Percentiles rank a stretch among this genome's conserved stretches.
Evolutionary conservation across 192 early-diverging fungal species (phyloP).

Genomic region (Podila epicladia): DNA sequence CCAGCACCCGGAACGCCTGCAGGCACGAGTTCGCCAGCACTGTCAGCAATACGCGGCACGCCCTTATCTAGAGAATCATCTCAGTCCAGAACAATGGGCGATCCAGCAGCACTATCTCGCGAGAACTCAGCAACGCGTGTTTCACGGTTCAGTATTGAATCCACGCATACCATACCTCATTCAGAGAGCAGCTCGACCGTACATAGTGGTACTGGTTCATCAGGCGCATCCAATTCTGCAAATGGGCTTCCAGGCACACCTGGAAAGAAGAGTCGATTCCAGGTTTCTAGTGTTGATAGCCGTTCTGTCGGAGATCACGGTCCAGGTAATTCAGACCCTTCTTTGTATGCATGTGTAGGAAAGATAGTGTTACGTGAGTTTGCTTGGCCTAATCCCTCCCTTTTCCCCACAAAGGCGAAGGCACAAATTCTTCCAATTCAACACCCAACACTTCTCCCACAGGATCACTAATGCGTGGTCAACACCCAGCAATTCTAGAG

Average conservation of each 20-base stretch:
- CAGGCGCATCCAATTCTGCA: conserved; percentile 15
- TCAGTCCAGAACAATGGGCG: conserved; percentile 15
- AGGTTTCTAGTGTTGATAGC: conserved; percentile 40
- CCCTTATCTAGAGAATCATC: conserved; percentile 25
- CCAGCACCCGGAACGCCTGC: conserved; percentile 4
- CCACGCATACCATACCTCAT: neutral
- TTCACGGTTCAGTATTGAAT: conserved; percentile 39
- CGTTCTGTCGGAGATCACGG: neutral
- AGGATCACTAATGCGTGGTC: conserved; percentile 40
- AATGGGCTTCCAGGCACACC: conserved; percentile 1
- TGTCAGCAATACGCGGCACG: conserved; percentile 11
- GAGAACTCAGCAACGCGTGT: conserved; percentile 20
- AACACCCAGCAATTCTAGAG: conserved; percentile 28
- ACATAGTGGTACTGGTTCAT: conserved; percentile 6
- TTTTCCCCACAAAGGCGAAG: conserved; percentile 7
- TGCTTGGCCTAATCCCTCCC: neutral
- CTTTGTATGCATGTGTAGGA: too few relatives aligned
- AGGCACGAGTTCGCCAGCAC: conserved; percentile 3
- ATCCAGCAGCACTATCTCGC: conserved; percentile 20
- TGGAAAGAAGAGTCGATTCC: conserved; percentile 42
- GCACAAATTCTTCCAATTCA: conserved; percentile 22
- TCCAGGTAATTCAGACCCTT: neutral
- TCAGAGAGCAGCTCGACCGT: neutral
- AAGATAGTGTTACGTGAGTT: too few relatives aligned
- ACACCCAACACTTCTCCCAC: conserved; percentile 50